Conservation (phyloP, 768 basidiomycete species). For the Boletus sensibilis region DNA sequence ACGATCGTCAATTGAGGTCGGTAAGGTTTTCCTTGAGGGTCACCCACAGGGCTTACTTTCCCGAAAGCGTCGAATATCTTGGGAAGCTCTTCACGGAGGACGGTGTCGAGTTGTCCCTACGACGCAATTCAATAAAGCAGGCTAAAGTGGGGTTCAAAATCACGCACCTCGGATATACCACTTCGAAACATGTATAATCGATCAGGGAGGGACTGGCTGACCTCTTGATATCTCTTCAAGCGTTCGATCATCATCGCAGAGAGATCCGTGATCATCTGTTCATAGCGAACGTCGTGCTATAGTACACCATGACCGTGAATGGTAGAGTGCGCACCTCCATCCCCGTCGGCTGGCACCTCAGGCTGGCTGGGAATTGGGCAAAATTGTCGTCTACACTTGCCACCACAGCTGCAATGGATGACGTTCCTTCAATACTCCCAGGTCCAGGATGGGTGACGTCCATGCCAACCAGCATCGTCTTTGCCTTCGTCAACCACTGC, state of each 20-base stretch:
- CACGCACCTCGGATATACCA: slow-evolving; percentile 73
- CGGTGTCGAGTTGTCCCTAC: slow-evolving; percentile 71
- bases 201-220: slow-evolving; percentile 58
- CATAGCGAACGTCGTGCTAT: not conserved
- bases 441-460: slow-evolving; percentile 83
- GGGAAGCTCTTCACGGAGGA: slow-evolving; percentile 59
- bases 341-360: slow-evolving; percentile 56
- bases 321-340: slow-evolving; percentile 22
- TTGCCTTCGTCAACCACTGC: slow-evolving; percentile 61
- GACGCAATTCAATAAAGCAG: not conserved
- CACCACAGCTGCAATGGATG: slow-evolving; percentile 82
- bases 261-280: slow-evolving; percentile 71
- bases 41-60: slow-evolving; percentile 42
- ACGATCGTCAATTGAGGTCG: slow-evolving; percentile 65
- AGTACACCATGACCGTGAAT: not conserved
- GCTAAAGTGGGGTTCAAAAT: not conserved
- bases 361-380: slow-evolving; percentile 74
- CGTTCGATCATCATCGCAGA: slow-evolving; percentile 70
- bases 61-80: slow-evolving; percentile 61
- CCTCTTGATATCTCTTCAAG: slow-evolving; percentile 52
- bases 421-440: slow-evolving; percentile 63
- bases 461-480: slow-evolving; percentile 84
- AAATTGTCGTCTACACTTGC: slow-evolving; percentile 69
- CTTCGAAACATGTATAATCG: slow-evolving; percentile 75
- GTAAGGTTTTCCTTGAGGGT: slow-evolving; percentile 47